Percentiles rank a stretch among this genome's conserved stretches.
These are phyloP conservation scores for Aphanomyces astaci DNA, from an alignment of 352 stramenopile genomes.

Conservation along the genomic window DNA sequence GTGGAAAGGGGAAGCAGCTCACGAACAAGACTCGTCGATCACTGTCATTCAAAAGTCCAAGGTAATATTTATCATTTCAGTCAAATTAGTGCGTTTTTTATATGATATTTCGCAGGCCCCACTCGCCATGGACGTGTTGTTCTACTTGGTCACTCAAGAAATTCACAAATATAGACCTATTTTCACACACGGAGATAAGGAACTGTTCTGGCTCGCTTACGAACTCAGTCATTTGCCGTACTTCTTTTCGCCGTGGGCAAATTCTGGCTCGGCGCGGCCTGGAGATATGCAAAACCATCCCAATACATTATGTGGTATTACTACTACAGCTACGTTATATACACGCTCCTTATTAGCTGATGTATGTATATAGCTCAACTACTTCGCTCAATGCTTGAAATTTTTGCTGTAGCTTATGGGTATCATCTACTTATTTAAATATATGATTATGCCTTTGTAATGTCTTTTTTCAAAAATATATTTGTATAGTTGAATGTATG, in stretches of 20 bases:
- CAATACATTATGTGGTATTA: conserved; percentile 18
- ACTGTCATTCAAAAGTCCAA: conserved; percentile 41
- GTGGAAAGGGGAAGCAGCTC: conserved; percentile 37
- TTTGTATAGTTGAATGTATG: no score
- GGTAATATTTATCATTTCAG: not conserved
- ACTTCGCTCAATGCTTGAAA: no score
- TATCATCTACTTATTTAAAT: no score
- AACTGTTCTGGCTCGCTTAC: conserved; percentile 40
- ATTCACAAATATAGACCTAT: not conserved
- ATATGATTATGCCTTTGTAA: no score
- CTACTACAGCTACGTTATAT: no score
- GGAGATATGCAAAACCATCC: conserved; percentile 34
- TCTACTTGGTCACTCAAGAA: not conserved
- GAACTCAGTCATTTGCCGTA: conserved; percentile 34
- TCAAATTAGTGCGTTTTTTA: not conserved
- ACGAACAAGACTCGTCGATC: conserved; percentile 55
- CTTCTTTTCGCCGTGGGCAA: conserved; percentile 37
- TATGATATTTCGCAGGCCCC: no score
- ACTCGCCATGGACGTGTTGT: not conserved
- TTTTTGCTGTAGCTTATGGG: no score
- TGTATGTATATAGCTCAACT: no score
- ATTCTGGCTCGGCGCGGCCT: conserved; percentile 32
- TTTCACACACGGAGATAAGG: conserved; percentile 31
- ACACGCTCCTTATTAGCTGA: no score
- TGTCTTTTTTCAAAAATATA: no score